A percentile compares a stretch with the other conserved stretches of the same genome.
Conservation (phyloP, 2,329 filamentous ascomycete genomes). For the Fusarium fujikuroi region DNA sequence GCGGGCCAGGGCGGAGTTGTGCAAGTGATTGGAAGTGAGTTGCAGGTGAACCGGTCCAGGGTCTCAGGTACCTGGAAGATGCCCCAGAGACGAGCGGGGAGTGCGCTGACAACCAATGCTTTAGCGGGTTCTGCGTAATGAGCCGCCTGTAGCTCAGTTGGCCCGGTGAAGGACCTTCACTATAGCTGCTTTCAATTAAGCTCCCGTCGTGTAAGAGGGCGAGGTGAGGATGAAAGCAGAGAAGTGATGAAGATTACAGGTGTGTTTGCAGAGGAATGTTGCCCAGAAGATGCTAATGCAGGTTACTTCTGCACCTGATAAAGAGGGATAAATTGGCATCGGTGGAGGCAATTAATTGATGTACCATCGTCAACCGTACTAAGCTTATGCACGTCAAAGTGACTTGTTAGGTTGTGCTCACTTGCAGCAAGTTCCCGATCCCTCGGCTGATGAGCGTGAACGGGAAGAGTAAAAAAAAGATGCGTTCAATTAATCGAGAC, state of each 20-base stretch:
- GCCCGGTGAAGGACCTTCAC: constrained; percentile 23
- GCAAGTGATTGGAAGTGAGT: constrained; percentile 30
- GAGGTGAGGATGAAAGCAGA: constrained; percentile 3
- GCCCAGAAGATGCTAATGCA: not conserved
- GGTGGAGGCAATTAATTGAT: constrained; percentile 3
- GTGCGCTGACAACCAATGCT: constrained; percentile 31
- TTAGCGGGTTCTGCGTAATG: constrained; percentile 31
- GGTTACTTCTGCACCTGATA: constrained; percentile 9
- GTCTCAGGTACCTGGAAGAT: constrained; percentile 35
- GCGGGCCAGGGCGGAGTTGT: constrained; percentile 35
- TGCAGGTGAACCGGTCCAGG: constrained; percentile 17
- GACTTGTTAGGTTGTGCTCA: constrained; percentile 38
- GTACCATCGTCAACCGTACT: constrained; percentile 2
- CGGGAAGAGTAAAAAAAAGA: constrained; percentile 17
- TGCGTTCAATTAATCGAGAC: constrained; percentile 52
- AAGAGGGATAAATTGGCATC: constrained; percentile 16
- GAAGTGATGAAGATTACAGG: not conserved
- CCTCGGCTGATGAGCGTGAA: constrained; percentile 25
- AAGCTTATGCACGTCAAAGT: constrained; percentile 38
- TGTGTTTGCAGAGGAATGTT: not conserved
- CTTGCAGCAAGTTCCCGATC: constrained; percentile 29
- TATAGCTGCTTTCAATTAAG: constrained; percentile 15
- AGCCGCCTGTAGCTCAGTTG: constrained; percentile 18
- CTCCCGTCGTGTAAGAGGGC: not conserved
- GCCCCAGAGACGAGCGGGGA: constrained; percentile 28